These are phyloP conservation scores for Arabidopsis lyrata DNA, from an alignment of 441 rosid species.

Conservation along the genomic window DNA sequence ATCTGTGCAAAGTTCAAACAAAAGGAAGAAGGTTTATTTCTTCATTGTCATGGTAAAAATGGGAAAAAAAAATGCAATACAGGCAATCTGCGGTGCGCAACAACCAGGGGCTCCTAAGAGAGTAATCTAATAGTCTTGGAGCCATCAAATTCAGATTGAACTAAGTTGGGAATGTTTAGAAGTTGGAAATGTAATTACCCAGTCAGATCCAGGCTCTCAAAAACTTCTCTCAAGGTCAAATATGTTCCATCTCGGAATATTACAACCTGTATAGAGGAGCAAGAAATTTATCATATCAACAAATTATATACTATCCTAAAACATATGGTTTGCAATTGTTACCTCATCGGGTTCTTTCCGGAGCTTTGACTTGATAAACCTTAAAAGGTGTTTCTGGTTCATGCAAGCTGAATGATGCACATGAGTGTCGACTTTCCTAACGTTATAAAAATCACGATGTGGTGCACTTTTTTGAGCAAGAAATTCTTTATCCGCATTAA, in stretches of 20 bases:
- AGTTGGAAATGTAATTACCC: constrained; percentile 59
- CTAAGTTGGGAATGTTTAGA: constrained; percentile 1
- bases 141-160: constrained; percentile 14
- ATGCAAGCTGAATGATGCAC: constrained; percentile 99
- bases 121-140: constrained; percentile 18
- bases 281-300: background rate
- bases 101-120: constrained; percentile 2
- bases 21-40: constrained; percentile 3
- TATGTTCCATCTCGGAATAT: constrained; percentile 98
- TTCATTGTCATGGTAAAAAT: constrained; percentile 7
- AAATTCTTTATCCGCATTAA: constrained; percentile 96
- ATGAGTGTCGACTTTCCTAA: constrained; percentile 98
- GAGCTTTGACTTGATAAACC: constrained; percentile 98
- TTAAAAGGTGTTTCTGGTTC: constrained; percentile 99
- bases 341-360: constrained; percentile 99
- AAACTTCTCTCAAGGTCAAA: constrained; percentile 94
- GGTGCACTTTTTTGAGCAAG: constrained; percentile 99
- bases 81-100: background rate
- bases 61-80: background rate
- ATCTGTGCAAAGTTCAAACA: constrained; percentile 53
- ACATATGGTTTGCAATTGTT: constrained; percentile 28
- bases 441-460: constrained; percentile 97
- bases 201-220: constrained; percentile 93
- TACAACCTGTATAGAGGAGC: constrained; percentile 75
- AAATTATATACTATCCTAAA: background rate